Evolutionary conservation across 1,139 yeast genomes (phyloP).

Genomic region (Sugiyamaella paludigena): DNA sequence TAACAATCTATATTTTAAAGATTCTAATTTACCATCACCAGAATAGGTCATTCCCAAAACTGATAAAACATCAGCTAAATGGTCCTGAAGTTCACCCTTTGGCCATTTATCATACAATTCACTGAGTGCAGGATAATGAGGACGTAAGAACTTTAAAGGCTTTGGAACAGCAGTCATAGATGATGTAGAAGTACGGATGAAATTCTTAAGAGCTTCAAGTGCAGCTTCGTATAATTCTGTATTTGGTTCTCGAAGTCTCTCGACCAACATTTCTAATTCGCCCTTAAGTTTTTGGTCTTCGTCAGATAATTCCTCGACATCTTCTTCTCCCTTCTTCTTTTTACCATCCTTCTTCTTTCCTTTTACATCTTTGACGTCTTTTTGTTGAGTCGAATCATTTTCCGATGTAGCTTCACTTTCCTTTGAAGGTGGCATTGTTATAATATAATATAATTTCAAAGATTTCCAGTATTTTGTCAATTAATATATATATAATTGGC

Average conservation of each 20-base stretch:
- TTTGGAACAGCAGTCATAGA: constrained; percentile 99
- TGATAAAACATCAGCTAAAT: constrained; percentile 81
- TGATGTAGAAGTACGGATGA: constrained; percentile 88
- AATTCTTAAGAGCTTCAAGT: constrained; percentile 65
- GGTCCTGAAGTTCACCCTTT: constrained; percentile 39
- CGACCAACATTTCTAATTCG: constrained; percentile 84
- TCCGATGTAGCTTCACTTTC: constrained; percentile 1
- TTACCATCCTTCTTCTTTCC: constrained; percentile 21
- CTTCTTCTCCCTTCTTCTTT: constrained; percentile 40
- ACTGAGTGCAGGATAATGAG: constrained; percentile 70
- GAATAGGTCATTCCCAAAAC: constrained; percentile 95
- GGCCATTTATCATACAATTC: constrained; percentile 70
- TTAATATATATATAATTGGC: too few species aligned
- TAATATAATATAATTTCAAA: too few species aligned
- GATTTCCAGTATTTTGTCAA: too few species aligned
- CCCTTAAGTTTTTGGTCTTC: constrained; percentile 88
- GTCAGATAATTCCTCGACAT: constrained; percentile 83
- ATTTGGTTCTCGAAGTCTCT: constrained; percentile 57
- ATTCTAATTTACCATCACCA: constrained; percentile 77
- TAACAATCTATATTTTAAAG: constrained; percentile 74
- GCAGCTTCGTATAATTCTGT: constrained; percentile 54
- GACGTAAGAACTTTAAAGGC: constrained; percentile 91
- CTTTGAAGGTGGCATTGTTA: constrained; percentile 14
- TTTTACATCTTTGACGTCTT: constrained; percentile 15
- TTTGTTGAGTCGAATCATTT: constrained; percentile 1